Evolutionary conservation across 2,329 filamentous ascomycete species (phyloP).

Genomic region (Colletotrichum costaricense): DNA sequence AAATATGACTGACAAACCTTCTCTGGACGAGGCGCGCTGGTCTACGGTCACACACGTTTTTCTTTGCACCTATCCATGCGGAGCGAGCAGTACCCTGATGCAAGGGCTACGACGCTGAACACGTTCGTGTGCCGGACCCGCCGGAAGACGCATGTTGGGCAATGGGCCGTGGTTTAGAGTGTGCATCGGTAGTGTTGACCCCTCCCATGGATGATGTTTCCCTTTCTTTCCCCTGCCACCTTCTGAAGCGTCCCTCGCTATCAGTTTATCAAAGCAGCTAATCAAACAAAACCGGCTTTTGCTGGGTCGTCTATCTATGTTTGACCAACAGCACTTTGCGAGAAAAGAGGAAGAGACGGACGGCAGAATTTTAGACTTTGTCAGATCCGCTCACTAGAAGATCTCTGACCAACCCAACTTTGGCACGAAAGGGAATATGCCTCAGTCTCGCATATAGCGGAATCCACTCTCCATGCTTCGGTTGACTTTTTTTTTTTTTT

Average conservation of each 20-base stretch:
- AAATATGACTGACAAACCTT: constrained; percentile 17
- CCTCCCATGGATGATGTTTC: neutral
- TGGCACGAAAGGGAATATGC: neutral
- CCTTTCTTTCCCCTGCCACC: neutral
- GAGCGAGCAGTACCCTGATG: constrained; percentile 5
- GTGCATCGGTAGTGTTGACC: neutral
- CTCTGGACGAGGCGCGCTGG: constrained; percentile 19
- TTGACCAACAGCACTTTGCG: neutral
- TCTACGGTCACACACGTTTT: neutral
- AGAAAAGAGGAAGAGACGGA: neutral
- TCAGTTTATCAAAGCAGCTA: neutral
- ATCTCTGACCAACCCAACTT: neutral
- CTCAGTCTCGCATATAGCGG: neutral
- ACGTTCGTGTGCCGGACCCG: constrained; percentile 17
- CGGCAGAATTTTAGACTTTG: neutral
- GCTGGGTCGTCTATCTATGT: neutral
- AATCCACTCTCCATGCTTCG: neutral
- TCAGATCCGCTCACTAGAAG: neutral
- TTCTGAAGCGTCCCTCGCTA: neutral
- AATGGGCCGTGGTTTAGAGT: neutral
- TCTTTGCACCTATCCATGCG: neutral
- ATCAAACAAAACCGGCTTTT: neutral
- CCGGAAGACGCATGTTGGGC: constrained; percentile 15
- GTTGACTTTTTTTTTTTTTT: neutral
- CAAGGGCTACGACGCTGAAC: neutral